phyloP scores from a whole-genome alignment of 345 rosid species.

The Syzygium aqueum region DNA sequence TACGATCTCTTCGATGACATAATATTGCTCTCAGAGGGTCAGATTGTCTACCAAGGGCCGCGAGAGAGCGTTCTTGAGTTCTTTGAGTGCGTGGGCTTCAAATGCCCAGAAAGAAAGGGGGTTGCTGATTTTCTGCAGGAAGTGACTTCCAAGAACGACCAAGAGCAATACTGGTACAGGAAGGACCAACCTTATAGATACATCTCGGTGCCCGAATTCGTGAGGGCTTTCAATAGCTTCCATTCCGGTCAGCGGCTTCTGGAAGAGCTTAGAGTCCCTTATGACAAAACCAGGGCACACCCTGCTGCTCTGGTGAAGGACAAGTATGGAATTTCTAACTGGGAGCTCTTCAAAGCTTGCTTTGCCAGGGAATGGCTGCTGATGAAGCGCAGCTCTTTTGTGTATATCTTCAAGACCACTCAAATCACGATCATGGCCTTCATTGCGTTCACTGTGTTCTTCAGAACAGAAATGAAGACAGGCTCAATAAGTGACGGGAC shows the following conservation, averaged over 20 bases:
- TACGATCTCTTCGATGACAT: constrained; percentile 38
- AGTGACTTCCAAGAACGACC: constrained; percentile 19
- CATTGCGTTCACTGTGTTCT: constrained; percentile 17
- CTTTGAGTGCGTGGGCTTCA: constrained; percentile 32
- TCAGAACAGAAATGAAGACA: constrained; percentile 20
- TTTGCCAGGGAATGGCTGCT: constrained; percentile 13
- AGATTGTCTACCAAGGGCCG: constrained; percentile 39
- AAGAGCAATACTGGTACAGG: constrained; percentile 23
- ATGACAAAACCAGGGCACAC: constrained; percentile 11
- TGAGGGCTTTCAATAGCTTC: constrained; percentile 11
- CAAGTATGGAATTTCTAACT: constrained; percentile 19
- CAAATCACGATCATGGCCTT: constrained; percentile 21
- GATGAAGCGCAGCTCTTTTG: constrained; percentile 16
- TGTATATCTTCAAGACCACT: constrained; percentile 14
- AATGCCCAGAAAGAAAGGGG: constrained; percentile 41
- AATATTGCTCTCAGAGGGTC: constrained; percentile 33
- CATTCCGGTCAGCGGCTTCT: constrained; percentile 12
- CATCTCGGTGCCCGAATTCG: constrained; percentile 15
- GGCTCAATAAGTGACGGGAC: constrained; percentile 15
- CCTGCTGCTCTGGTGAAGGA: constrained; percentile 24
- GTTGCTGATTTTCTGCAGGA: constrained; percentile 45
- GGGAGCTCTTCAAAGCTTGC: constrained; percentile 26
- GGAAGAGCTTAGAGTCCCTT: constrained; percentile 8
- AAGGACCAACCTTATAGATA: constrained; percentile 13
- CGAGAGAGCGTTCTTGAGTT: constrained; percentile 25